Evolutionary conservation across 768 basidiomycete genomes (phyloP), one percentile per base, ranked within the genome.

Genomic region (Galerina marginata): DNA sequence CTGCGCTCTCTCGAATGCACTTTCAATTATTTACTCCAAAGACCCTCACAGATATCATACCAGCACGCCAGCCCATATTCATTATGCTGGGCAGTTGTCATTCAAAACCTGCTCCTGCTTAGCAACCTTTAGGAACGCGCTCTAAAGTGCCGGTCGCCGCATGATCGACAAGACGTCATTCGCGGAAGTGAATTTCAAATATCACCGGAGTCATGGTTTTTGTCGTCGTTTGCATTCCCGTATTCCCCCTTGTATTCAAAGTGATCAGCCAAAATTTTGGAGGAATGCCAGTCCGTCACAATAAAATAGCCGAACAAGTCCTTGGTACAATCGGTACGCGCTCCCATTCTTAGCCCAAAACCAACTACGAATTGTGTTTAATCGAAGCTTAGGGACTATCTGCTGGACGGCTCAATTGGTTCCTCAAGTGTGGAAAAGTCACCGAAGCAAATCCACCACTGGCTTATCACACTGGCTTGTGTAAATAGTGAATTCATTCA

Each of bases 381-480:
- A 61, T 33, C 9, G 40, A 51, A 11, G 23, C 47, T 14, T 51
- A 88, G 89, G 89, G 2, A 84, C 88, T 0, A 71, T 89, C 10
- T 85, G 83, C 60, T 90, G 89, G 90, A 84, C 83, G 4, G 76
- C 80, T 12, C 89, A 90, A 64, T 69, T 92, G 12, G 70, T 91
- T 36, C 91, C 90, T 6, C 90, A 92, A 64, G 79, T 91, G 23
- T 83, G 86, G 84, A 92, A 93, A 72, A 89, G 83, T 63, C 89
- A 84, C 76, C 79, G 84, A 38, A 76, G 78, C 16, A 89, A 92
- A 67, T 85, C 83, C 23, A 90, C 88, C 0, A 78, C 83, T 26
- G 92, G 92, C 0, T 77, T 93, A 9, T 92, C 90, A 1, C 82
- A 79, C 12, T 84, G 75, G 72, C 80, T 94, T 36, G 83, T 92